Evolutionary conservation across 371 early-diverging fungal species (phyloP).

Genomic region (Rhizopus arrhizus): DNA sequence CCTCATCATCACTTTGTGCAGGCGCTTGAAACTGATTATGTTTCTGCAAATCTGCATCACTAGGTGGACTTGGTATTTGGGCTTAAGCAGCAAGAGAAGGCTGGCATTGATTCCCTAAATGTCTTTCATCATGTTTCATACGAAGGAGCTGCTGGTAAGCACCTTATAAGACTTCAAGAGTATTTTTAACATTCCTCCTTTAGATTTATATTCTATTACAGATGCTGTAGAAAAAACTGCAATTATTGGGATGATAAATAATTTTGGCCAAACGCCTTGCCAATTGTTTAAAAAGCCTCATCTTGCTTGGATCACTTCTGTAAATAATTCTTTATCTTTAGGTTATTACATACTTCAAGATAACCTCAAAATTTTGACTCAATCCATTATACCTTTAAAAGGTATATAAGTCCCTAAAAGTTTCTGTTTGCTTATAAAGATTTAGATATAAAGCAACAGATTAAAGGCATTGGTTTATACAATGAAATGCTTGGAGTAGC

Average conservation of each 20-base stretch:
- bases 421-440: not conserved
- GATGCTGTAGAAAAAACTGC: slow-evolving; percentile 90
- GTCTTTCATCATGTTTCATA: slow-evolving; percentile 91
- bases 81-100: slow-evolving; percentile 81
- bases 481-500: slow-evolving; percentile 56
- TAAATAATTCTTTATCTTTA: slow-evolving; percentile 36
- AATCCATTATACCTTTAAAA: slow-evolving; percentile 57
- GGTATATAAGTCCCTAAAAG: slow-evolving; percentile 35
- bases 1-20: slow-evolving; percentile 9
- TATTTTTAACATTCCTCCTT: not conserved
- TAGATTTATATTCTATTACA: slow-evolving; percentile 81
- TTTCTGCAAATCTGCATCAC: slow-evolving; percentile 78
- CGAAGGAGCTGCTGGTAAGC: slow-evolving; percentile 82
- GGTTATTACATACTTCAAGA: slow-evolving; percentile 55
- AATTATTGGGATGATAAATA: slow-evolving; percentile 90
- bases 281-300: slow-evolving; percentile 85
- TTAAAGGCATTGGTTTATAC: slow-evolving; percentile 52
- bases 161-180: not conserved
- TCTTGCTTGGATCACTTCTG: slow-evolving; percentile 50
- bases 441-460: slow-evolving; percentile 59
- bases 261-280: slow-evolving; percentile 94
- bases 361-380: slow-evolving; percentile 57
- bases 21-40: slow-evolving; percentile 91
- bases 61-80: slow-evolving; percentile 95
- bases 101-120: slow-evolving; percentile 82